Evolutionary conservation across 1,139 yeast species (phyloP).

Genomic region (Taphrina confusa): DNA sequence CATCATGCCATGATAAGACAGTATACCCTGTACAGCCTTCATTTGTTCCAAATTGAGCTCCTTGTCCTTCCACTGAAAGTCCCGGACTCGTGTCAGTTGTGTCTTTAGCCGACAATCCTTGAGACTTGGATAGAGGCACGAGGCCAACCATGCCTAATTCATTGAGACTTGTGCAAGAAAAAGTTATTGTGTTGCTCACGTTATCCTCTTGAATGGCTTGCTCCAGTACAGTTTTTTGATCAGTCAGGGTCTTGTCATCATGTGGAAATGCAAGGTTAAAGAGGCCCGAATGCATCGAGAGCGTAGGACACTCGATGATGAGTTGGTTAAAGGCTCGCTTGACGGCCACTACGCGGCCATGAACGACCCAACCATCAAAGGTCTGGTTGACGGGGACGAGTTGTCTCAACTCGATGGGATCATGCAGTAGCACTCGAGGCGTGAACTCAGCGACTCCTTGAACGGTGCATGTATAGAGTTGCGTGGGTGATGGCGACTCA

Average conservation of each 20-base stretch:
- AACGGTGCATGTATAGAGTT: conserved; percentile 1
- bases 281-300: conserved; percentile 31
- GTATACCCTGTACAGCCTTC: conserved; percentile 34
- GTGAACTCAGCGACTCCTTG: conserved; percentile 40
- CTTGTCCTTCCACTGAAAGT: conserved; percentile 37
- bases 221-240: neutral
- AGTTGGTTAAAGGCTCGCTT: conserved; percentile 36
- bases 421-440: conserved; percentile 38
- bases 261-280: conserved; percentile 37
- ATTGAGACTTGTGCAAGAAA: neutral
- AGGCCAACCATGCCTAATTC: conserved; percentile 11
- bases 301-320: conserved; percentile 34
- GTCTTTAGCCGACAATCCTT: conserved; percentile 35
- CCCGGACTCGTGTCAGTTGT: conserved; percentile 30
- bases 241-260: conserved; percentile 8
- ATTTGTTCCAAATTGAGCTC: conserved; percentile 38
- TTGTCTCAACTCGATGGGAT: conserved; percentile 36
- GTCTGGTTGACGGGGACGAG: conserved; percentile 35
- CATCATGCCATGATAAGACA: neutral
- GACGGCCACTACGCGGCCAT: conserved; percentile 36
- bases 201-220: conserved; percentile 5
- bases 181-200: too few relatives aligned
- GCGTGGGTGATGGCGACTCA: neutral
- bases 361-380: conserved; percentile 36
- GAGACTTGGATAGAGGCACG: conserved; percentile 35